Evolutionary conservation across 768 basidiomycete species (phyloP), one percentile per base, ranked within the genome.

Genomic region (Boletus patriciae): DNA sequence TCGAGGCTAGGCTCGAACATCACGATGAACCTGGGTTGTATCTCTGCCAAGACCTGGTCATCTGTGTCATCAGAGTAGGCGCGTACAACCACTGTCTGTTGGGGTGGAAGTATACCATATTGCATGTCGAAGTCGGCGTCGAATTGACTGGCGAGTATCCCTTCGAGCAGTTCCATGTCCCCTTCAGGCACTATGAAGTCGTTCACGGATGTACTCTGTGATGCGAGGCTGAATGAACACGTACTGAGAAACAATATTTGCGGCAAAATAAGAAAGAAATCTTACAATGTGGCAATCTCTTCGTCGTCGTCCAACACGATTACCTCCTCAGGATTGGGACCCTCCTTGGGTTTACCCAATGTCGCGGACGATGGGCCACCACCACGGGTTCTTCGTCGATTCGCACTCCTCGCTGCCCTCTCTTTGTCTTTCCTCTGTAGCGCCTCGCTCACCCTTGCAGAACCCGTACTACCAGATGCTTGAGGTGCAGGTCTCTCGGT

Each of bases 1-100:
- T 96, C 90, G 68, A 93, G 87, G 64, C 86, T 90, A 3, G 96
- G 94, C 66, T 99, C 97, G 61, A 89, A 94, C 89, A 98, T 92
- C 46, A 98, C 85, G 50, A 99, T 87, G 67, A 94, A 98, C 59
- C 87, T 84, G 2, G 97, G 97, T 57, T 88, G 79, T 9, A 98
- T 78, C 69, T 99, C 96, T 41, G 84, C 81, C 33, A 99, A 77
- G 48, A 98, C 75, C 40, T 86, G 81, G 69, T 99, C 97, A 62
- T 99, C 97, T 3, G 89, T 84, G 67, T 98, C 97, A 45, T 94
- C 94, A 0, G 90, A 86, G 66, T 94, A 99, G 2, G 91, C 82
- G 4, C 95, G 83, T 31, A 99, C 82, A 41, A 98, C 71, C 21
- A 98, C 85, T 0, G 89, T 87, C 62, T 97, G 83, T 63, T 89